Evolutionary conservation across 495 filamentous ascomycete genomes (phyloP).

Genomic region (Penicilliopsis zonata): DNA sequence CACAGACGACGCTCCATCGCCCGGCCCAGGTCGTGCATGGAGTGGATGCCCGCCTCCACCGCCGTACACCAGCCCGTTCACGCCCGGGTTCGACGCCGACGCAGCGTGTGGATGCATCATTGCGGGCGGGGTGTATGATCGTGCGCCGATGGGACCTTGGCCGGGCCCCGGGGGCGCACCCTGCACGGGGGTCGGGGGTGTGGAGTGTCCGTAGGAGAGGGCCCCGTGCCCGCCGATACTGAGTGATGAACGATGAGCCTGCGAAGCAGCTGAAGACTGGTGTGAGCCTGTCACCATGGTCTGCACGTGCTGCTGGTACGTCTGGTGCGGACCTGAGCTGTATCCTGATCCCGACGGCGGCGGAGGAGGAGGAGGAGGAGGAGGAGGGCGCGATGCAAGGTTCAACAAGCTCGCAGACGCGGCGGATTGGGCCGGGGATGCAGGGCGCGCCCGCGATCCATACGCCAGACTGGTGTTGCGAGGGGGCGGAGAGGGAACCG

Average conservation of each 20-base stretch:
- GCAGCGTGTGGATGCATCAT: slow-evolving; percentile 18
- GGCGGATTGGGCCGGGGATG: slow-evolving; percentile 22
- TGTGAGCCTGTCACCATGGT: slow-evolving; percentile 28
- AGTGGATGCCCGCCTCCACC: slow-evolving; percentile 10
- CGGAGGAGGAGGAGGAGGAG: slow-evolving; percentile 12
- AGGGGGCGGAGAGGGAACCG: slow-evolving; percentile 19
- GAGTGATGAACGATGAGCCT: slow-evolving; percentile 18
- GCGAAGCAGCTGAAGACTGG: slow-evolving; percentile 11
- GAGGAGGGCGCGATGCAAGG: slow-evolving; percentile 18
- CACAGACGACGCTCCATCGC: slow-evolving; percentile 10
- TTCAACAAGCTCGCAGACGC: slow-evolving; percentile 18
- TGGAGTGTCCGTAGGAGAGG: slow-evolving; percentile 23
- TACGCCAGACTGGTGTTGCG: slow-evolving; percentile 21
- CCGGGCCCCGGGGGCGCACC: slow-evolving; percentile 12
- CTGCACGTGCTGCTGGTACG: slow-evolving; percentile 32
- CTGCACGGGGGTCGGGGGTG: slow-evolving; percentile 22
- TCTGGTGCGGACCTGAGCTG: slow-evolving; percentile 11
- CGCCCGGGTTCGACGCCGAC: slow-evolving; percentile 1
- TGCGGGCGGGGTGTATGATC: slow-evolving; percentile 30
- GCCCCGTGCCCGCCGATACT: slow-evolving; percentile 15
- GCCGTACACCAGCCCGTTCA: slow-evolving; percentile 21
- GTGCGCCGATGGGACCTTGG: slow-evolving; percentile 18
- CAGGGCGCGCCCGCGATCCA: slow-evolving; percentile 20
- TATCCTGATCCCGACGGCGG: slow-evolving; percentile 12
- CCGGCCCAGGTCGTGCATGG: slow-evolving; percentile 12